A percentile compares a stretch with the other conserved stretches of the same genome.
These are phyloP conservation scores for Sporisorium exsertum DNA, from an alignment of 1,284 basidiomycete species.

Conservation along the genomic window DNA sequence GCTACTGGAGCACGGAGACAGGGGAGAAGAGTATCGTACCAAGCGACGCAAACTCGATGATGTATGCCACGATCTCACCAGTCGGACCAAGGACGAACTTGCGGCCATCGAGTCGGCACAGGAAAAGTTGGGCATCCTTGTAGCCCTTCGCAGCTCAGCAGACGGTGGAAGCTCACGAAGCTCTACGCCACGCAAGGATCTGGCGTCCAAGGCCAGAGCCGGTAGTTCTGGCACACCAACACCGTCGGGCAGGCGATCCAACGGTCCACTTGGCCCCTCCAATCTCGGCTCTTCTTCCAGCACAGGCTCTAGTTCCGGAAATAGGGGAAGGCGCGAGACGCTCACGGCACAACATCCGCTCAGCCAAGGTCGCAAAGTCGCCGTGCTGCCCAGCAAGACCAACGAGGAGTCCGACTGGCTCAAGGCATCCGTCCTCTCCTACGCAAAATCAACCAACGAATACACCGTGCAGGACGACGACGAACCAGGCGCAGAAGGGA, in stretches of 20 bases:
- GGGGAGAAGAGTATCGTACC: conserved; percentile 49
- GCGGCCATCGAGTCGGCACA: conserved; percentile 55
- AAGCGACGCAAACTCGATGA: conserved; percentile 49
- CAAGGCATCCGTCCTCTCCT: conserved; percentile 46
- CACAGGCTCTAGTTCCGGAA: conserved; percentile 8
- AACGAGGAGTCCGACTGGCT: conserved; percentile 52
- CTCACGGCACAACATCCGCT: conserved; percentile 45
- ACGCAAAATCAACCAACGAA: conserved; percentile 40
- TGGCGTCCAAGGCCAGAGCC: conserved; percentile 28
- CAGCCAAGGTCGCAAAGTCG: conserved; percentile 36
- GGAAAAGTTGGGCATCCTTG: conserved; percentile 59
- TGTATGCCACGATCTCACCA: conserved; percentile 42
- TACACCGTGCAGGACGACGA: conserved; percentile 51
- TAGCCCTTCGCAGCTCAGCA: conserved; percentile 52
- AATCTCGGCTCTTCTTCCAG: conserved; percentile 24
- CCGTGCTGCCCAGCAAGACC: conserved; percentile 37
- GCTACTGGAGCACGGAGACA: conserved; percentile 40
- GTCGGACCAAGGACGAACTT: conserved; percentile 53
- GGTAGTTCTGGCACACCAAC: conserved; percentile 27
- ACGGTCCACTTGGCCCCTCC: conserved; percentile 23
- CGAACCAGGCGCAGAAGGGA: conserved; percentile 48
- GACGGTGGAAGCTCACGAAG: conserved; percentile 25
- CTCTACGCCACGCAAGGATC: conserved; percentile 43
- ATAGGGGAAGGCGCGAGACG: conserved; percentile 32
- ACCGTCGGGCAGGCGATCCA: conserved; percentile 23